Conservation (phyloP, 495 filamentous ascomycete species). For the Hypomontagnella monticulosa region DNA sequence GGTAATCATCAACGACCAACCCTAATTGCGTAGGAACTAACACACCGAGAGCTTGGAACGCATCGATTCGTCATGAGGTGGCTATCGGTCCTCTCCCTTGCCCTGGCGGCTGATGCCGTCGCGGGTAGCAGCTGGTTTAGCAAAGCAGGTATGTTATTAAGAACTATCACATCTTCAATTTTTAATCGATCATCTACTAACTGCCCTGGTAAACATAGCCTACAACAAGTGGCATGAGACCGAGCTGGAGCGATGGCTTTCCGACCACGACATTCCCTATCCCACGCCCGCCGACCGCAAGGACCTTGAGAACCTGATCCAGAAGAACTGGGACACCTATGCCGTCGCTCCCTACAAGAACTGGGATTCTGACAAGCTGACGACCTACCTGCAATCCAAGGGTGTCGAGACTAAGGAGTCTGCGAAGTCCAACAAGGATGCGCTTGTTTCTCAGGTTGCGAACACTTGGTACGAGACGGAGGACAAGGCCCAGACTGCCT, state of each 20-base stretch:
- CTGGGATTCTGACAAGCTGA: slow-evolving; percentile 75
- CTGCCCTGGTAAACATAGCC: slow-evolving; percentile 61
- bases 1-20: slow-evolving; percentile 2
- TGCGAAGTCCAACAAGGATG: slow-evolving; percentile 70
- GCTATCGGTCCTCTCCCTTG: slow-evolving; percentile 73
- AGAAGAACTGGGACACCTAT: slow-evolving; percentile 84
- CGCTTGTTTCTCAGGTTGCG: slow-evolving; percentile 74
- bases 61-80: slow-evolving; percentile 72
- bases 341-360: slow-evolving; percentile 72
- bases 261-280: slow-evolving; percentile 90
- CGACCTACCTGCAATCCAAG: slow-evolving; percentile 70
- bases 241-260: slow-evolving; percentile 96
- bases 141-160: slow-evolving; percentile 73
- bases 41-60: background rate
- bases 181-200: slow-evolving; percentile 19
- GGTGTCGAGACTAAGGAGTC: slow-evolving; percentile 72
- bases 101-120: slow-evolving; percentile 73
- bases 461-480: slow-evolving; percentile 77
- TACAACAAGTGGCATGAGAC: slow-evolving; percentile 99
- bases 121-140: slow-evolving; percentile 82
- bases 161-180: background rate
- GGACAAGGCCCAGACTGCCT: slow-evolving; percentile 75
- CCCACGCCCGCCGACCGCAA: slow-evolving; percentile 85
- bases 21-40: background rate
- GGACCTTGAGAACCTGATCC: slow-evolving; percentile 83